Evolutionary conservation across 768 basidiomycete genomes (phyloP), one percentile per base, ranked within the genome.

Genomic region (Gymnopilus dilepis): DNA sequence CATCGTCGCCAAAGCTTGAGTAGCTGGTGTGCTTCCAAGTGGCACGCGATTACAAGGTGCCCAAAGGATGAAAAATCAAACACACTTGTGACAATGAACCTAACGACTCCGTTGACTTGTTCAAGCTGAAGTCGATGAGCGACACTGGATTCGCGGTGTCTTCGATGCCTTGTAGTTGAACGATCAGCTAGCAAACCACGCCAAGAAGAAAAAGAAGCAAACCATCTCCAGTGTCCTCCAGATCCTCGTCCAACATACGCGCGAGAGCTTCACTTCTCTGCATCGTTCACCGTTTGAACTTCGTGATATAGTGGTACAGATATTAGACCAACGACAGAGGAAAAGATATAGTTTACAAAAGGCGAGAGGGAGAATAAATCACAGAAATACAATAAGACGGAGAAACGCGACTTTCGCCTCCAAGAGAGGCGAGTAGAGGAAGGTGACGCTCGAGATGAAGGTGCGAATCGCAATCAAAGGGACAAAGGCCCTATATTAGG

Each of bases 1-100:
- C 71, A 24, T 70, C 58, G 4, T 72, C 72, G 26, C 67, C 66
- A 24, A 71, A 69, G 19, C 67, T 45, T 4, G 66, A 70, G 60
- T 69, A 73, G 43, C 63, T 70, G 13, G 71, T 64, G 38, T 69
- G 62, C 71, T 71, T 42, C 28, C 17, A 56, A 13, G 24, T 19
- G 17, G 34, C 41, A 58, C 42, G 56, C 8, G n/a, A 48, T 42
- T 22, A 52, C 34, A 48, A 17, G 33, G 12, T 22, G 19, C n/a
- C 43, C 13, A 26, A 21, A 33, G 15, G 28, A 40, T 17, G 34
- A 31, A 19, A 38, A 15, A 22, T 17, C n/a, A 37, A 50, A 31
- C 43, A 28, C 19, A 64, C 65, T 61, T 67, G 63, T 21, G 62
- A 65, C 38, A 57, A 60, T 13, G 48, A 42, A n/a, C 31, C 40